A percentile compares a stretch with the other conserved stretches of the same genome.
These are phyloP conservation scores for Ustilago loliicola DNA, from an alignment of 1,284 basidiomycete species.

Conservation along the genomic window DNA sequence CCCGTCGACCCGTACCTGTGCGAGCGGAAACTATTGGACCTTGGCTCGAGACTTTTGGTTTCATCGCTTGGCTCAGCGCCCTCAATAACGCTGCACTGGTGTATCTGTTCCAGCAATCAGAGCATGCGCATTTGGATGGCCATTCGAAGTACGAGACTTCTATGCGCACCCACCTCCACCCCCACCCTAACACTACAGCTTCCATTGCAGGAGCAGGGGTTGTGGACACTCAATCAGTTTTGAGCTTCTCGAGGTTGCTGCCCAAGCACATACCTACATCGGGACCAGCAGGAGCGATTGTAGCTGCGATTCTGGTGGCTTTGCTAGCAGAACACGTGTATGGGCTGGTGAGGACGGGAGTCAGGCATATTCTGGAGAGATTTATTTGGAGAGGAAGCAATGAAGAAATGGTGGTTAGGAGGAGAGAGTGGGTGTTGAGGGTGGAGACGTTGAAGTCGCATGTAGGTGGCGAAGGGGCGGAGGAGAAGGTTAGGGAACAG, in stretches of 20 bases:
- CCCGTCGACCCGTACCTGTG: conserved; percentile 84
- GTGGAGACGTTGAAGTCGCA: conserved; percentile 41
- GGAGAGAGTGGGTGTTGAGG: conserved; percentile 61
- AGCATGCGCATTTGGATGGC: conserved; percentile 34
- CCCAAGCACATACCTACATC: conserved; percentile 50
- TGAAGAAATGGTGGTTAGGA: conserved; percentile 60
- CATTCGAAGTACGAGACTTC: conserved; percentile 53
- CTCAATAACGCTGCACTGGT: conserved; percentile 60
- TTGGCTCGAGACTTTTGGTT: conserved; percentile 84
- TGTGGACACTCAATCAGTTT: conserved; percentile 22
- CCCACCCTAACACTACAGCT: neutral
- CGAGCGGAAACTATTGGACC: conserved; percentile 92
- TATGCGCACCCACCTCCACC: conserved; percentile 57
- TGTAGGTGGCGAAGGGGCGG: conserved; percentile 12
- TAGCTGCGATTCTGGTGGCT: conserved; percentile 61
- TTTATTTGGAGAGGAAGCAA: conserved; percentile 61
- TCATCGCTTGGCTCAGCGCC: conserved; percentile 60
- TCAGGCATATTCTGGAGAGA: conserved; percentile 62
- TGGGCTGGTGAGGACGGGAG: conserved; percentile 42
- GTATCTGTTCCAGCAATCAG: conserved; percentile 62
- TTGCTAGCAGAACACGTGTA: conserved; percentile 66
- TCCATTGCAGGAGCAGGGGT: neutral
- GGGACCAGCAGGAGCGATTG: conserved; percentile 51
- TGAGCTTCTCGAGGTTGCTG: conserved; percentile 51
- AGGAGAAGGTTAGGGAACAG: neutral